Conservation (phyloP, 2,329 filamentous ascomycete genomes). For the Aspergillus sp. region DNA sequence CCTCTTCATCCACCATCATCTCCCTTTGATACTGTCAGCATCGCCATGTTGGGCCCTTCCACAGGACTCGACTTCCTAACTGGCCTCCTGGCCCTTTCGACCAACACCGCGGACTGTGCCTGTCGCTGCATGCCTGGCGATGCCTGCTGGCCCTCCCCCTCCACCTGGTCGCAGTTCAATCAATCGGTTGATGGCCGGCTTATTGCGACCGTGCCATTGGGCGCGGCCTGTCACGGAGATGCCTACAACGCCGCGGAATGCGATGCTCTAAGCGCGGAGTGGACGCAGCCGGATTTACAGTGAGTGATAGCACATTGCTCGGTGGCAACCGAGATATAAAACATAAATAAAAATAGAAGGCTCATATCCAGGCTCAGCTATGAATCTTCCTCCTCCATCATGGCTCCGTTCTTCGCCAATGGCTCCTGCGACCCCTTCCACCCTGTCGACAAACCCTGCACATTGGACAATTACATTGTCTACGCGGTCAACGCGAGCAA, state of each 20-base stretch:
- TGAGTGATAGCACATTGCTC: constrained; percentile 22
- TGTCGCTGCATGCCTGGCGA: constrained; percentile 56
- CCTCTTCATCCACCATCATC: background rate
- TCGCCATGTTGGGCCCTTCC: constrained; percentile 1
- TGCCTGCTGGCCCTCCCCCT: constrained; percentile 52
- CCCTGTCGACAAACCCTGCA: constrained; percentile 26
- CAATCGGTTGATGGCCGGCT: constrained; percentile 51
- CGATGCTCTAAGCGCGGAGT: constrained; percentile 41
- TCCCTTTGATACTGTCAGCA: background rate
- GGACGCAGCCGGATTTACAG: constrained; percentile 50
- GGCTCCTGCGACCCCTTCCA: constrained; percentile 13
- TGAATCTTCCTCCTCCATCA: constrained; percentile 12
- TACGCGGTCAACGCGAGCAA: constrained; percentile 39
- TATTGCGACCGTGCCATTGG: constrained; percentile 55
- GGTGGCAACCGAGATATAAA: too few species aligned
- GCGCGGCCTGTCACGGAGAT: constrained; percentile 52
- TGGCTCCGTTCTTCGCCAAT: constrained; percentile 15
- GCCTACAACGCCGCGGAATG: constrained; percentile 49
- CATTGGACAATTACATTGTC: constrained; percentile 27
- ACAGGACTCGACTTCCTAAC: background rate
- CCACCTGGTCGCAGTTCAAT: constrained; percentile 54
- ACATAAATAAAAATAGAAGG: too few species aligned
- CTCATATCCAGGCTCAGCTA: background rate
- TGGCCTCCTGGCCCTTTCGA: background rate
- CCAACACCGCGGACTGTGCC: background rate